Conservation (phyloP, 495 filamentous ascomycete species). For the Hypomontagnella submonticulosa region DNA sequence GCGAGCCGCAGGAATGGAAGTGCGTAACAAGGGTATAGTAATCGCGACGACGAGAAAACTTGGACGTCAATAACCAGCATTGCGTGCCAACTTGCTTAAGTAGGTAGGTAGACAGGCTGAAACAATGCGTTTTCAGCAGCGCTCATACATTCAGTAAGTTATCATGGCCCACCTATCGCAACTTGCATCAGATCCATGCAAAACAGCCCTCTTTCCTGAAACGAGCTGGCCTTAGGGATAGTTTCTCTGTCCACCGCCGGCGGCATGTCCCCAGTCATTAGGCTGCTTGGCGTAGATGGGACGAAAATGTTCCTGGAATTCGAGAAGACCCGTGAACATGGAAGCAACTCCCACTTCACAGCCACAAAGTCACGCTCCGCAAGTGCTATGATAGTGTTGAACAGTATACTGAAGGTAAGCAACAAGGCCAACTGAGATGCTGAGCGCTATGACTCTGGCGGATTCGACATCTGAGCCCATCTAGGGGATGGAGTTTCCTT, state of each 20-base stretch:
- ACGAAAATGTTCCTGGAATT: slow-evolving; percentile 32
- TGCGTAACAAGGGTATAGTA: slow-evolving; percentile 29
- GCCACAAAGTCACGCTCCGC: neutral
- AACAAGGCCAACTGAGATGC: neutral
- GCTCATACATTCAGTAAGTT: slow-evolving; percentile 1
- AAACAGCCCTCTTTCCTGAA: slow-evolving; percentile 31
- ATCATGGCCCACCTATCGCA: slow-evolving; percentile 21
- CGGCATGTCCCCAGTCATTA: slow-evolving; percentile 7
- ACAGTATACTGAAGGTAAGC: no score
- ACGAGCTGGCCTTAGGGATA: slow-evolving; percentile 28
- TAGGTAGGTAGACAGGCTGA: slow-evolving; percentile 23
- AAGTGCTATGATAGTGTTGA: no score
- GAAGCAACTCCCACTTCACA: neutral
- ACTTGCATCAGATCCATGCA: slow-evolving; percentile 40
- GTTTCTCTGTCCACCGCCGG: slow-evolving; percentile 18
- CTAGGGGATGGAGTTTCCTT: neutral
- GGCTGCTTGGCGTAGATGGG: slow-evolving; percentile 30
- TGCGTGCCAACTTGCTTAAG: slow-evolving; percentile 22
- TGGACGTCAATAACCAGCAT: slow-evolving; percentile 5
- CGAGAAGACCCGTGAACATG: slow-evolving; percentile 6
- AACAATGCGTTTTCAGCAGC: slow-evolving; percentile 19
- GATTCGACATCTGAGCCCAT: neutral
- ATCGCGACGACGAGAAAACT: slow-evolving; percentile 3
- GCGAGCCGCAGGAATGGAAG: slow-evolving; percentile 29
- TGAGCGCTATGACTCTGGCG: neutral